These are phyloP conservation scores for Aegilops speltoides DNA, from an alignment of 176 grass and related monocot species.

Conservation along the genomic window DNA sequence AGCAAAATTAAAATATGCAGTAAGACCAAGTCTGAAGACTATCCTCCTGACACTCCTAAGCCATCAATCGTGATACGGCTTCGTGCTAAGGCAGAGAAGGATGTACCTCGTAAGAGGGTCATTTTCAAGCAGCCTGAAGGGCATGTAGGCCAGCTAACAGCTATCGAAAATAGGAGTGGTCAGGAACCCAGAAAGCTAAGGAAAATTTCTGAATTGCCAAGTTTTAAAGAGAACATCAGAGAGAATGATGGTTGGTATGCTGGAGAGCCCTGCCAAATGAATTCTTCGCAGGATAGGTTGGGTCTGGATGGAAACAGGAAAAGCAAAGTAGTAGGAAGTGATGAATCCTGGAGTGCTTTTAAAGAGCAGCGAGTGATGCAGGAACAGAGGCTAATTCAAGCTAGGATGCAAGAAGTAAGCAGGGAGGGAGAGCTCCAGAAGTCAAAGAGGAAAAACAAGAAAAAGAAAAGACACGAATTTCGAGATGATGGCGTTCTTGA, in stretches of 20 bases:
- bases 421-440: constrained; percentile 74
- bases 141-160: constrained; percentile 35
- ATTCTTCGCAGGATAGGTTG: constrained; percentile 42
- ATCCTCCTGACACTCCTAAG: constrained; percentile 61
- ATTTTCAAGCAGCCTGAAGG: constrained; percentile 91
- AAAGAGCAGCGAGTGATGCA: constrained; percentile 57
- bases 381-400: constrained; percentile 59
- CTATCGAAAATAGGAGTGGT: constrained; percentile 35
- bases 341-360: constrained; percentile 53
- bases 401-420: constrained; percentile 54
- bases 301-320: constrained; percentile 49
- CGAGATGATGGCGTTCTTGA: constrained; percentile 84
- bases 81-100: constrained; percentile 66
- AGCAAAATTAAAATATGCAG: constrained; percentile 87
- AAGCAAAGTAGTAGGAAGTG: constrained; percentile 39
- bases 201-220: constrained; percentile 75
- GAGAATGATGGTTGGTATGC: constrained; percentile 49
- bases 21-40: constrained; percentile 68
- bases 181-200: constrained; percentile 72
- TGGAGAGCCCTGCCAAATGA: constrained; percentile 54
- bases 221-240: constrained; percentile 54
- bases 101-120: constrained; percentile 72
- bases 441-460: constrained; percentile 90
- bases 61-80: constrained; percentile 78
- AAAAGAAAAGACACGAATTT: constrained; percentile 94